Evolutionary conservation across 169 alveolate genomes (phyloP), one percentile per base, ranked within the genome.

Genomic region (Plasmodium ovale): DNA sequence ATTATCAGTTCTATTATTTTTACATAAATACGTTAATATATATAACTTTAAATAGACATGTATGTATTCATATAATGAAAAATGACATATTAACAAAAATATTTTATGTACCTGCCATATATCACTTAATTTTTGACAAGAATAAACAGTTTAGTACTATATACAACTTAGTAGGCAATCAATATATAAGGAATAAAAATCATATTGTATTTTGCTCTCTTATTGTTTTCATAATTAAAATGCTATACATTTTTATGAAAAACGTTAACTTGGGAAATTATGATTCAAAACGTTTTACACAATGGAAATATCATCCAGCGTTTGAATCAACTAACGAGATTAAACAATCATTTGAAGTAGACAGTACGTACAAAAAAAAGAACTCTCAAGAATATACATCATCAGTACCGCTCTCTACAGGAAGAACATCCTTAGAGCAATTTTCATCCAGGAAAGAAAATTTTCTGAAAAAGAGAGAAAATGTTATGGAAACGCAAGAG

Each of bases 201-300:
- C 90, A 82, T 21, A 82, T 82, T 0, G 35, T 54, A 0, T 69
- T 82, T 2, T 82, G 90, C 58, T 82, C 90, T n/a, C 27, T 82
- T n/a, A 82, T 82, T 16, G 90, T 82, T 1, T 27, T 82, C 10
- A 42, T 82, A 9, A 82, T 82, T 21, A 82, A 82, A 14, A 51
- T 82, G 62, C 29, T 82, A 5, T 82, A 65, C 29, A 44, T 82
- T 3, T 82, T 65, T 65, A 62, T 67, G 39, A 82, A 82, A 23
- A 49, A 60, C 47, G n/a, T n/a, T n/a, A n/a, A n/a, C n/a, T n/a
- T n/a, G n/a, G n/a, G n/a, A n/a, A n/a, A n/a, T n/a, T n/a, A n/a
- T n/a, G n/a, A n/a, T n/a, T n/a, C n/a, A n/a, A n/a, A n/a, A n/a
- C n/a, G n/a, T n/a, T n/a, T n/a, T n/a, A n/a, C n/a, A n/a, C n/a